A percentile compares a stretch with the other conserved stretches of the same genome.
Conservation (phyloP, 805 yeast species). For the Lipomyces lipofer region DNA sequence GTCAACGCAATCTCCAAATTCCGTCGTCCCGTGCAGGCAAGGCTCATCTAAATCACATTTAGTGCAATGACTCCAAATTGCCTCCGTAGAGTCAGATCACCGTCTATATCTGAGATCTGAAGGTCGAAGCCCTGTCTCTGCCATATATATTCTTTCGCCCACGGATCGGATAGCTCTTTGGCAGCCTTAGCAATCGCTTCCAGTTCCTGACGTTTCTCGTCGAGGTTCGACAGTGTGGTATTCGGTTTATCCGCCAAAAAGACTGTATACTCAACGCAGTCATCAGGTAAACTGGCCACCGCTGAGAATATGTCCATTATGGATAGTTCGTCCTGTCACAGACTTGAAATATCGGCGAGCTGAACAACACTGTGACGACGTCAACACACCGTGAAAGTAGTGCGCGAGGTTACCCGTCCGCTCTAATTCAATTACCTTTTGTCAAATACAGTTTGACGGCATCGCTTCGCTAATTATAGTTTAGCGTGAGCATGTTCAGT, state of each 20-base stretch:
- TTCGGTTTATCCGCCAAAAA: constrained; percentile 6
- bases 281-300: constrained; percentile 18
- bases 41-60: constrained; percentile 17
- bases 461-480: too few species aligned
- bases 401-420: too few species aligned
- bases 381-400: too few species aligned
- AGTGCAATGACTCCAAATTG: not conserved
- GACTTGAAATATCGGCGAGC: too few species aligned
- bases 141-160: constrained; percentile 33
- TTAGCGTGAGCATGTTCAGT: too few species aligned
- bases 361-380: too few species aligned
- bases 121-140: constrained; percentile 33
- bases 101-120: too few species aligned
- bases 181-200: constrained; percentile 9
- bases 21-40: constrained; percentile 34
- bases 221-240: not conserved
- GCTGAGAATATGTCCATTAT: constrained; percentile 24
- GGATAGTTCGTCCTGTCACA: too few species aligned
- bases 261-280: constrained; percentile 17
- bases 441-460: too few species aligned
- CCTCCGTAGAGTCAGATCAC: too few species aligned
- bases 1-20: constrained; percentile 38
- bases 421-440: too few species aligned
- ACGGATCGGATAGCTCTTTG: constrained; percentile 3
- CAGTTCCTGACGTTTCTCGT: not conserved